Evolutionary conservation across 2,329 filamentous ascomycete genomes (phyloP).

Genomic region (Beauveria caledonica): DNA sequence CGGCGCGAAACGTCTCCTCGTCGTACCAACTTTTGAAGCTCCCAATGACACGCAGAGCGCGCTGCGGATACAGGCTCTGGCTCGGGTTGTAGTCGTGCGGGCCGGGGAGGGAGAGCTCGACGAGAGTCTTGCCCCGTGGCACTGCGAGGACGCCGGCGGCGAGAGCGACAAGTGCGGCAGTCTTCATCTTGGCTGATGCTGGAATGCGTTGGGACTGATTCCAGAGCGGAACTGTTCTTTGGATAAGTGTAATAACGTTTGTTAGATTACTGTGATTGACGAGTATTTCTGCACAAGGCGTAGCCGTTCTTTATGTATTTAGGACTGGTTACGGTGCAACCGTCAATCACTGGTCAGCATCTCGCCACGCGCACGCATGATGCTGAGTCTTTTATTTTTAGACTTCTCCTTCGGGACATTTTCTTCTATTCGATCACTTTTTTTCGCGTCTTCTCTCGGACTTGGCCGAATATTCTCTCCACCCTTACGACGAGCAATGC

Average conservation of each 20-base stretch:
- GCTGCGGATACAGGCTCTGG: slow-evolving; percentile 5
- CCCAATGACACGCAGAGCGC: not conserved
- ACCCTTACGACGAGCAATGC: not conserved
- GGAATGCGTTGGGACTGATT: not conserved
- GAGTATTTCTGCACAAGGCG: not conserved
- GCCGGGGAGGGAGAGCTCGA: slow-evolving; percentile 5
- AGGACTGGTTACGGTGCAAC: not conserved
- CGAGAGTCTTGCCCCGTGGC: not conserved
- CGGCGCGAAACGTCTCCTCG: slow-evolving; percentile 4
- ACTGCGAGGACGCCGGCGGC: not conserved
- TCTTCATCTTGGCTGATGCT: not conserved
- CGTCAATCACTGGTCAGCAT: not conserved
- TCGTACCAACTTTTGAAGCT: not conserved
- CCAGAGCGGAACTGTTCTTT: too few species aligned
- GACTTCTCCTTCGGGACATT: too few species aligned
- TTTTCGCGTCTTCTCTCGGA: not conserved
- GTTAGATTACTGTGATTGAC: not conserved
- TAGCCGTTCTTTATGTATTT: not conserved
- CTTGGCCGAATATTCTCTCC: not conserved
- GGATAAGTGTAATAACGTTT: too few species aligned
- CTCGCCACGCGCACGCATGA: not conserved
- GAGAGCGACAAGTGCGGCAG: not conserved
- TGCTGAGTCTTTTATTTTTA: not conserved
- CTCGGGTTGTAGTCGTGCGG: not conserved
- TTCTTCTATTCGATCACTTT: too few species aligned